These are phyloP conservation scores for Candida morakotiae DNA, from an alignment of 805 yeast genomes.

Conservation along the genomic window DNA sequence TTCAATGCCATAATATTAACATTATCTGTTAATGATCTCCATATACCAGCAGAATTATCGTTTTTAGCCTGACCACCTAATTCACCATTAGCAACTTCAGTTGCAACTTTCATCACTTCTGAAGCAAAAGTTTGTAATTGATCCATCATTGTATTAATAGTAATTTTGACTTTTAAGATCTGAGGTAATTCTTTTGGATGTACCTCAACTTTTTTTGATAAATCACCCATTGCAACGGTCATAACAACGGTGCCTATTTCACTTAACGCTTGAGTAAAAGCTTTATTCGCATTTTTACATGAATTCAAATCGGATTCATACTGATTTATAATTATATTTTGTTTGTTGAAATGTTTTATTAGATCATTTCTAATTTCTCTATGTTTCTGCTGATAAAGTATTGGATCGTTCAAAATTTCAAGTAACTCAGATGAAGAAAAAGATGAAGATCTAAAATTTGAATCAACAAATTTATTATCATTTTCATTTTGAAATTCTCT, in stretches of 20 bases:
- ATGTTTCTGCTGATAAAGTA: slow-evolving; percentile 22
- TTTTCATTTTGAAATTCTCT: too few relatives aligned
- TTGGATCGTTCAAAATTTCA: slow-evolving; percentile 37
- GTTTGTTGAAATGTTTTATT: slow-evolving; percentile 23
- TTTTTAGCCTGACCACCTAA: slow-evolving; percentile 86
- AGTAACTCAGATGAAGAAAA: slow-evolving; percentile 21
- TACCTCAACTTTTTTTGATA: slow-evolving; percentile 73
- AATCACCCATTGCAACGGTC: slow-evolving; percentile 86
- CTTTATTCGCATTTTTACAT: slow-evolving; percentile 56
- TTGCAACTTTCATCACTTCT: slow-evolving; percentile 81
- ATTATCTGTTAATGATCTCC: slow-evolving; percentile 81
- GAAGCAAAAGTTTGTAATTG: slow-evolving; percentile 77
- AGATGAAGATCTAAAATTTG: not conserved
- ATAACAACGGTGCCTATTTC: slow-evolving; percentile 85
- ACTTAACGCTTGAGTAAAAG: slow-evolving; percentile 64
- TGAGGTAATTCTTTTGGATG: slow-evolving; percentile 77
- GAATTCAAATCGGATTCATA: slow-evolving; percentile 30
- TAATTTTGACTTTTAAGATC: slow-evolving; percentile 71
- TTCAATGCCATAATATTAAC: slow-evolving; percentile 87
- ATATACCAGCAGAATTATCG: slow-evolving; percentile 81
- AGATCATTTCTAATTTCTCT: slow-evolving; percentile 28
- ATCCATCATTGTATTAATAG: slow-evolving; percentile 86
- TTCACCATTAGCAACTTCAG: slow-evolving; percentile 87
- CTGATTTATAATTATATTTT: slow-evolving; percentile 23
- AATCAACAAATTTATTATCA: too few relatives aligned